Base-by-base conservation (phyloP, 2,329 filamentous ascomycete species). In the Endothia cerciana region DNA sequence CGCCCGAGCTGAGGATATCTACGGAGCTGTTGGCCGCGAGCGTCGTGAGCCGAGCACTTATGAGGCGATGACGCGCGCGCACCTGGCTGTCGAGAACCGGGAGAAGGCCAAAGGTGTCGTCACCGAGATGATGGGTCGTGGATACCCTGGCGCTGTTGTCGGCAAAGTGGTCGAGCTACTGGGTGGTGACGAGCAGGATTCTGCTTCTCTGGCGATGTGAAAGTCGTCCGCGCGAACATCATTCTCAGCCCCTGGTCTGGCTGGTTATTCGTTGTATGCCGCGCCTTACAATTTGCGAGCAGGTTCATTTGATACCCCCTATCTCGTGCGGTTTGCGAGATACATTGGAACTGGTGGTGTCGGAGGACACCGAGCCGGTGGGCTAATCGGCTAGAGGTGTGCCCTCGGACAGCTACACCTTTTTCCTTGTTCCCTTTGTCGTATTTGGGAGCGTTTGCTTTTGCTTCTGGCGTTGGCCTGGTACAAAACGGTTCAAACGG, bases 11-110 rank as follows among this genome's bases (percentile, higher is more conserved):
- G 88, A 89, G 74, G 81, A 85, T 30, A 89, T 97, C 68, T 99
- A 97, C 75, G 85, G 91, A 66, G 84, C 86, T n/a, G 89, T 99
- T 3, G 87, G 89, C 10, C 85, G 87, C 36, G 86, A 89, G 63
- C 93, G 90, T 80, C 89, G 95, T 65, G 95, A 99, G 81, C 95
- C 95, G 3, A 97, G 93, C 82, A 99, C 95, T 4, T 99, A 99
- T 77, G 95, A 99, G 80, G 94, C 94, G 49, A 99, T 99, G 95
- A 97, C 94, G 5, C 87, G 95, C 56, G 95, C 95, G 0, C 97
- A 90, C 79, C 87, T 99, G 63, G 89, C 93, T 13, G 90, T 91
- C 3, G 92, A 96, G 75, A 88, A 96, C 75, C 89, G 92, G 41
- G 85, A 89, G 59, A 84, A 86, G 65, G 95, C 95, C 47, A 89